Base-by-base conservation (phyloP, 805 yeast species). In the Huiozyma sinensis region DNA sequence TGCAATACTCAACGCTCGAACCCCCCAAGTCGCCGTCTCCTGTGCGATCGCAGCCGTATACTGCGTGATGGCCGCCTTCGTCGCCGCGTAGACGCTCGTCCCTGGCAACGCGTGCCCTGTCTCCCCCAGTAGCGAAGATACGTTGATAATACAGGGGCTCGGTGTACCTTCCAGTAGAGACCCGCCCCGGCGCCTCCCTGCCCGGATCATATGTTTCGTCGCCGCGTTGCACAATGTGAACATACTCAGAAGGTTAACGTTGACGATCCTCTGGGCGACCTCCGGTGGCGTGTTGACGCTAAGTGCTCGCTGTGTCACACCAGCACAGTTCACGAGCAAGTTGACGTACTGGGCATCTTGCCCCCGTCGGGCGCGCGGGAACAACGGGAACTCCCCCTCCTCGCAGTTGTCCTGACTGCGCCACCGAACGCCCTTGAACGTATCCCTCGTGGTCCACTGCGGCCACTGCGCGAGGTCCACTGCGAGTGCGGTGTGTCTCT, bases 281-380 rank as follows among this genome's bases (percentile, higher is more conserved):
- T 43, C 46, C 2, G 53, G 24, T 1, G 47, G 7, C 2, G 58
- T 53, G 13, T 52, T 45, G 6, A 58, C 6, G 32, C 59, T 50
- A 8, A 58, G 39, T 4, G 53, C 45, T 7, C 50, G 51, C 44
- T 61, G 65, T 3, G 64, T 50, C 11, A 59, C 40, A 1, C 66
- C 66, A 4, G 65, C 65, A 46, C 64, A 58, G 39, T 61, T 61
- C 2, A 60, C 58, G 29, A 59, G 45, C 32, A 57, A 32, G 17
- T 50, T 51, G n/a, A 52, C 39, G 24, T 46, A 46, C 41, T 57
- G 53, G 24, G 24, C 24, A 17, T 17, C 24, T 17, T 17, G 24
- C 24, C 5, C 37, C 44, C 24, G 24, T 17, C 24, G 24, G 2
- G 24, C 24, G 24, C 24, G 24, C 24, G 24, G 24, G 24, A 17